These are phyloP conservation scores for Rhizopus delemar DNA, from an alignment of 371 early-diverging fungal species.

Conservation along the genomic window DNA sequence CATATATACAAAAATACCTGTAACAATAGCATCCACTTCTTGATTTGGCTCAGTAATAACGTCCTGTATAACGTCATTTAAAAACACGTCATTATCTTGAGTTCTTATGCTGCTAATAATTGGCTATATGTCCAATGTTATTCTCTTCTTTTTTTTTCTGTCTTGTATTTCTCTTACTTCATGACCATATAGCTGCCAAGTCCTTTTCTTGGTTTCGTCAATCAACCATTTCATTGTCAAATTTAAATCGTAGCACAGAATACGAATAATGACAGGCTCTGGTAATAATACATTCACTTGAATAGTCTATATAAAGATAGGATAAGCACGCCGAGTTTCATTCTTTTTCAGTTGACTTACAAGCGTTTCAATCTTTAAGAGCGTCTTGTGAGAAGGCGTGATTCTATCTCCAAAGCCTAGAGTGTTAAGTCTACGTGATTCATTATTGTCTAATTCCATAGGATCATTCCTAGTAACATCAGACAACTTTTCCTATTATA, in stretches of 20 bases:
- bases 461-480: not conserved
- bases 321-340: not conserved
- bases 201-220: conserved; percentile 19
- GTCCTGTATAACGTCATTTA: conserved; percentile 22
- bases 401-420: conserved; percentile 3
- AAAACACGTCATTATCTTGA: conserved; percentile 9
- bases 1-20: conserved; percentile 8
- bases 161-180: not conserved
- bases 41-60: conserved; percentile 15
- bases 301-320: conserved; percentile 8
- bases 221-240: conserved; percentile 22
- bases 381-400: not conserved
- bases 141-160: conserved; percentile 19
- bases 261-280: conserved; percentile 4
- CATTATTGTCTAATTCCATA: not conserved
- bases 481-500: conserved; percentile 4
- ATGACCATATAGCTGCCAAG: conserved; percentile 33
- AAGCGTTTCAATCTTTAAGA: not conserved
- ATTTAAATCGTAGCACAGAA: conserved; percentile 16
- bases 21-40: conserved; percentile 17
- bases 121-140: conserved; percentile 16
- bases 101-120: conserved; percentile 22
- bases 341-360: not conserved
- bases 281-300: not conserved
- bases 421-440: not conserved